Evolutionary conservation across 306 rosid genomes (phyloP).

Genomic region (Amphicarpaea edgeworthii): DNA sequence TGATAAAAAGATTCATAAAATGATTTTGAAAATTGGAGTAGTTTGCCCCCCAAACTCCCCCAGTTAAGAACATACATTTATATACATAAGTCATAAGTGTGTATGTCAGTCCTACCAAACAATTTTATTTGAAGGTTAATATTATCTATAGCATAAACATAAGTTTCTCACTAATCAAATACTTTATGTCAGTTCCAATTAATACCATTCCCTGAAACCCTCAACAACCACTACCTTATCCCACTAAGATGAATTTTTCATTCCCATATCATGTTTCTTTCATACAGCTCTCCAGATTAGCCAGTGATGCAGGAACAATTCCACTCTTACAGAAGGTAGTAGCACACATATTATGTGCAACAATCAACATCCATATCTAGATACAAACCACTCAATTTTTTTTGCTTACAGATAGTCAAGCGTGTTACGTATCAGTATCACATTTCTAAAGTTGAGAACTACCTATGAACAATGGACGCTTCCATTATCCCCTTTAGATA

Average conservation of each 20-base stretch:
- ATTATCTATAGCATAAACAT: constrained; percentile 12
- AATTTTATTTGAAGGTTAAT: constrained; percentile 11
- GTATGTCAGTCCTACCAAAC: constrained; percentile 27
- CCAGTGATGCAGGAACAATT: not conserved
- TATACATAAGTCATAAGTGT: not conserved
- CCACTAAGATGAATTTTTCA: not conserved
- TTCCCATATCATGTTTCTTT: not conserved
- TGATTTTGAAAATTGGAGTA: constrained; percentile 7
- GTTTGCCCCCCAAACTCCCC: not conserved
- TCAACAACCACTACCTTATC: not conserved
- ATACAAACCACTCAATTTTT: constrained; percentile 1
- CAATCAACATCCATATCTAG: not conserved
- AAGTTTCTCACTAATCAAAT: constrained; percentile 25
- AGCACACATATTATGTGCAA: not conserved
- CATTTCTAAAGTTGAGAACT: not conserved
- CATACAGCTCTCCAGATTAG: not conserved
- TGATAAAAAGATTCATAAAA: not conserved
- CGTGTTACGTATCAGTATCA: not conserved
- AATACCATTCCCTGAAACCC: constrained; percentile 17
- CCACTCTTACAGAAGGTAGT: not conserved
- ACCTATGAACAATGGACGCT: not conserved
- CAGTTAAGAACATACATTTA: constrained; percentile 6
- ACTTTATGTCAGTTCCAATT: constrained; percentile 13
- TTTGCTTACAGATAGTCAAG: constrained; percentile 1
- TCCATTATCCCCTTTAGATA: not conserved